A percentile compares a stretch with the other conserved stretches of the same genome.
Conservation (phyloP, 331 rosid species). For the Quercus tomentella region DNA sequence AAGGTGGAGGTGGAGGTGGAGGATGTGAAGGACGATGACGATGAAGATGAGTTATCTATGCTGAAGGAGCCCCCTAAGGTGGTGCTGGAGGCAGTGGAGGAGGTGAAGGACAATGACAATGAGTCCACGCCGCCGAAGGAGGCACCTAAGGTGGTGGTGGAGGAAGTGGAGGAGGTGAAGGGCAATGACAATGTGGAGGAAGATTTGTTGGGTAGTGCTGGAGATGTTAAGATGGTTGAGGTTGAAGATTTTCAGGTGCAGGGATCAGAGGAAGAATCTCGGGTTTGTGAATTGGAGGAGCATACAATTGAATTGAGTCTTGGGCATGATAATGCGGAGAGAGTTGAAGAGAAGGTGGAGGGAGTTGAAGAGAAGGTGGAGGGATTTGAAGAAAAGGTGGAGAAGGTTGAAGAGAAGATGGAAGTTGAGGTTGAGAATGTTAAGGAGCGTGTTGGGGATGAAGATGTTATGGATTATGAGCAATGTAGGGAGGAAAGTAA, state of each 20-base stretch:
- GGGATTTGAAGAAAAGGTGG: slow-evolving; percentile 5
- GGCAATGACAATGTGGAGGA: slow-evolving; percentile 31
- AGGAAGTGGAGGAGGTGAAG: slow-evolving; percentile 33
- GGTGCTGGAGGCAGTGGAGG: slow-evolving; percentile 19
- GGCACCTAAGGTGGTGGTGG: background rate
- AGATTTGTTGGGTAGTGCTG: slow-evolving; percentile 20
- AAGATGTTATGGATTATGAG: slow-evolving; percentile 47
- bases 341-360: slow-evolving; percentile 18
- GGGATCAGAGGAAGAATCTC: background rate
- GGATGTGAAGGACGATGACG: slow-evolving; percentile 28
- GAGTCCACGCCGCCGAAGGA: background rate
- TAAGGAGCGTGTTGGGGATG: slow-evolving; percentile 44
- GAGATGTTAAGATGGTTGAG: slow-evolving; percentile 26
- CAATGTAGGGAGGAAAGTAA: slow-evolving; percentile 31
- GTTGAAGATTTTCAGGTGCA: slow-evolving; percentile 22
- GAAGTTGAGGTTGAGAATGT: slow-evolving; percentile 22
- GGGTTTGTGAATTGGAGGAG: slow-evolving; percentile 47
- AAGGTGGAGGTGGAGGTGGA: slow-evolving; percentile 25
- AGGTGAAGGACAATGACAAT: slow-evolving; percentile 23
- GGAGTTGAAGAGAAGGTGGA: slow-evolving; percentile 7
- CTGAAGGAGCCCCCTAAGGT: slow-evolving; percentile 26
- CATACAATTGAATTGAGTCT: slow-evolving; percentile 53
- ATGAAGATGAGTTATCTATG: slow-evolving; percentile 8
- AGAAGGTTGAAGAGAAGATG: slow-evolving; percentile 4
- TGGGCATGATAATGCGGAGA: slow-evolving; percentile 49